Base-by-base conservation (phyloP, 495 filamentous ascomycete genomes). In the Penicillium crystallinum region DNA sequence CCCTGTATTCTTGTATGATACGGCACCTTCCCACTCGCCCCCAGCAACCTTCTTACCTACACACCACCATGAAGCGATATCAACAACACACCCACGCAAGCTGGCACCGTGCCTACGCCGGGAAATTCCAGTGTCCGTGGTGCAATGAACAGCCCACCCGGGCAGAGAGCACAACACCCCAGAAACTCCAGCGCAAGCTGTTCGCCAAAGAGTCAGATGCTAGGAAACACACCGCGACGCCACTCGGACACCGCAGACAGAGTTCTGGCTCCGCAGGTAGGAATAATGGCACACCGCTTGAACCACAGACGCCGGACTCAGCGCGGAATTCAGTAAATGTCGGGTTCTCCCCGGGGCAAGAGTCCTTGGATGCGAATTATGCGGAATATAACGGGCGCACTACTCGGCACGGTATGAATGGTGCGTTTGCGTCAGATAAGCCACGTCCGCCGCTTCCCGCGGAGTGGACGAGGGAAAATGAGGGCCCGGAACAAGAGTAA, bases 41-140 rank as follows among this genome's bases (percentile, higher is more conserved):
- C n/a, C n/a, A n/a, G 7, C 11, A 31, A 9, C 6, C 2, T 31
- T 9, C 35, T 30, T 10, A 33, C 19, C 17, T 30, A 33, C 19
- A 49, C 27, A 33, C 10, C 37, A 23, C 1, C 34, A 50, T 50
- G 48, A 50, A n/a, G 21, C 40, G 48, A 42, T 50, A 42, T 11
- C 48, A 50, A 11, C 48, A 50, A 34, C 48, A 50, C 12, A 50
- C 48, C 0, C 48, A 50, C 14, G 48, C 48, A 25, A 50, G 48
- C 27, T 50, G 48, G 48, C 48, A 50, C n/a, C 36, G 36, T 27
- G 48, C 48, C 48, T 27, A 50, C 38, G 30, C 27, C 23, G 48
- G 14, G 12, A 50, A 42, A 23, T 21, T 30, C 38, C 27, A 50
- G 1, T 50, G 48, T 29, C 48, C 48, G 11, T 50, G 48, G 48